These are phyloP conservation scores for Heterobasidion annosum DNA, from an alignment of 1,284 basidiomycete species.

Conservation along the genomic window DNA sequence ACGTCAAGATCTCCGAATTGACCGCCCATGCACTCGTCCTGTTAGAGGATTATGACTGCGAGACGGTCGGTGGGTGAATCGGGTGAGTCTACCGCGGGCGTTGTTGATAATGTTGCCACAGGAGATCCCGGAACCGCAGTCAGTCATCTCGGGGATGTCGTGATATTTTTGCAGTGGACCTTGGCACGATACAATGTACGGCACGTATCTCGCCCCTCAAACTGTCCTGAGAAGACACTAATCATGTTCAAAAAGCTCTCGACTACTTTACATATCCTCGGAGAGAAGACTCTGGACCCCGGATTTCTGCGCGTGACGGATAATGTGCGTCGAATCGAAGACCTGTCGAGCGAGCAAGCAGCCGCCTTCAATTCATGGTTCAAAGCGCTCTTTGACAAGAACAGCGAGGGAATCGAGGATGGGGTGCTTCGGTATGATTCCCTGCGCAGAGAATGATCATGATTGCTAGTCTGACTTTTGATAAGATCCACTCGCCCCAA, in stretches of 20 bases:
- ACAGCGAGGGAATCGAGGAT: constrained; percentile 76
- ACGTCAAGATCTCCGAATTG: constrained; percentile 52
- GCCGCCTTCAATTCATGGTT: constrained; percentile 52
- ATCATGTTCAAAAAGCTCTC: neutral
- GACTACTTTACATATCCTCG: constrained; percentile 20
- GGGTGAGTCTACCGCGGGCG: neutral
- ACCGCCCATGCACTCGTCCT: constrained; percentile 53
- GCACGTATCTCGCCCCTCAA: neutral
- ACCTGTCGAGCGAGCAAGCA: constrained; percentile 39
- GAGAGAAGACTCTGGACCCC: constrained; percentile 35
- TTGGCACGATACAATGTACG: constrained; percentile 50
- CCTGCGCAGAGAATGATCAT: neutral
- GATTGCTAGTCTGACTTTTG: no score
- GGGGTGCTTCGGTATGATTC: constrained; percentile 54
- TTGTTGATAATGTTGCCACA: constrained; percentile 18
- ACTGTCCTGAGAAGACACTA: neutral
- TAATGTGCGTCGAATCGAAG: constrained; percentile 29
- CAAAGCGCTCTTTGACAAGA: constrained; percentile 67
- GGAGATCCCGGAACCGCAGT: constrained; percentile 78
- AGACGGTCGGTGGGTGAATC: constrained; percentile 60
- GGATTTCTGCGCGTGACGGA: constrained; percentile 44
- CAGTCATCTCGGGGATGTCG: constrained; percentile 63
- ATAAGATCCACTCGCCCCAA: constrained; percentile 61
- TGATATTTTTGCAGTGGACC: constrained; percentile 60
- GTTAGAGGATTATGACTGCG: constrained; percentile 66